Evolutionary conservation across 306 rosid species (phyloP), one percentile per base, ranked within the genome.

Genomic region (Fragaria vesca): DNA sequence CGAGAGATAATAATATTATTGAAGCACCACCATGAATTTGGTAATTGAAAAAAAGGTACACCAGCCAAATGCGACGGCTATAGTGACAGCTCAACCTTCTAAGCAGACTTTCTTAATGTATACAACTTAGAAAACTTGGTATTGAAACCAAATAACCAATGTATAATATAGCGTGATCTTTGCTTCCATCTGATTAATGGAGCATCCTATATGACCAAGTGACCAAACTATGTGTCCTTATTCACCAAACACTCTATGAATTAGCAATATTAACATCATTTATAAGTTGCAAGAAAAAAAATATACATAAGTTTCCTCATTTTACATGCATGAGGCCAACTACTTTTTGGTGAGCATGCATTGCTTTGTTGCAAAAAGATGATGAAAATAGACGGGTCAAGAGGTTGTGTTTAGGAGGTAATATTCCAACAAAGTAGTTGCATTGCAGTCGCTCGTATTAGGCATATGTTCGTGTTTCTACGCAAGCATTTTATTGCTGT

Each of bases 71-170:
- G 42, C 83, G 82, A 78, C 78, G 42, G 83, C 71, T 84, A 86
- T 72, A 77, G 78, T 76, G 91, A 91, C 83, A 85, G 79, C 89
- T 80, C 90, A 91, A 89, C 93, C 81, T 69, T 86, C 86, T 8
- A 4, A 73, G 78, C 87, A 54, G 54, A 79, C 83, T 82, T 82
- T 79, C 80, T 80, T 75, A 66, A 80, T 76, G 75, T 67, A 80
- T 79, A 70, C 73, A 69, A 67, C 80, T 66, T 76, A 80, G 51
- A 70, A 75, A 47, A 61, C 38, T 74, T 43, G 78, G 78, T 74
- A 61, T 8, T 51, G 8, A 45, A 17, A 34, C 69, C n/a, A 50
- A 50, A 50, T 50, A 50, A 50, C 55, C 69, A 65, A 32, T 36
- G 69, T 65, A 17, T 34, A 60, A 28, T 26, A 28, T 36, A 66